Conservation (phyloP, 176 grass and related monocot species). For the Tillandsia fasciculata region DNA sequence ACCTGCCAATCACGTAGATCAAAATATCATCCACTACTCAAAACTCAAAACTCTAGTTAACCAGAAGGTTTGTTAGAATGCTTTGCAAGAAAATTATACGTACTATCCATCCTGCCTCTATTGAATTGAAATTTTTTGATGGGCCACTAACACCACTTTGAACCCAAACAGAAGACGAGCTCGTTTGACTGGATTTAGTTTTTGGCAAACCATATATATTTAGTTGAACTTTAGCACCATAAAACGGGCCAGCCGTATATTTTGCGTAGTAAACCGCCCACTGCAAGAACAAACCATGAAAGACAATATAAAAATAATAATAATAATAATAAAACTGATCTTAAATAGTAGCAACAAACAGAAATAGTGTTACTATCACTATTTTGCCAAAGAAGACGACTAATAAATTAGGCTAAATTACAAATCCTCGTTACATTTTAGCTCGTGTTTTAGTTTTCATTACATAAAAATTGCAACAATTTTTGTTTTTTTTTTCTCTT, state of each 20-base stretch:
- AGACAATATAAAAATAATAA: too few species aligned
- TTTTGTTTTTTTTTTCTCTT: too few species aligned
- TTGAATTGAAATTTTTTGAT: not conserved
- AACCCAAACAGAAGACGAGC: not conserved
- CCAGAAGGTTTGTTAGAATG: not conserved
- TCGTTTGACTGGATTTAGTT: not conserved
- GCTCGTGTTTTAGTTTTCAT: too few species aligned
- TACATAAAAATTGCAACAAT: too few species aligned
- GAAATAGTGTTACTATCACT: not conserved
- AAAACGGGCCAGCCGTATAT: not conserved
- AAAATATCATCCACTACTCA: not conserved
- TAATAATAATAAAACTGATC: too few species aligned
- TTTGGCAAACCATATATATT: not conserved
- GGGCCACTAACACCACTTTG: not conserved
- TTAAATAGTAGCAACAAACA: too few species aligned
- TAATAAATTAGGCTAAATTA: too few species aligned
- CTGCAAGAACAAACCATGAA: not conserved
- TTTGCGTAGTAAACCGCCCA: not conserved
- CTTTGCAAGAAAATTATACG: not conserved
- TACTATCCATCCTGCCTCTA: not conserved
- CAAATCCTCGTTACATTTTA: too few species aligned
- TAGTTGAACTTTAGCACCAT: not conserved
- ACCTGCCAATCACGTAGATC: not conserved
- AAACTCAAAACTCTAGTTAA: not conserved
- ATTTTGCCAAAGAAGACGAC: too few species aligned